Evolutionary conservation across 2,329 filamentous ascomycete genomes (phyloP).

Genomic region (Decorospora gaudefroyi): DNA sequence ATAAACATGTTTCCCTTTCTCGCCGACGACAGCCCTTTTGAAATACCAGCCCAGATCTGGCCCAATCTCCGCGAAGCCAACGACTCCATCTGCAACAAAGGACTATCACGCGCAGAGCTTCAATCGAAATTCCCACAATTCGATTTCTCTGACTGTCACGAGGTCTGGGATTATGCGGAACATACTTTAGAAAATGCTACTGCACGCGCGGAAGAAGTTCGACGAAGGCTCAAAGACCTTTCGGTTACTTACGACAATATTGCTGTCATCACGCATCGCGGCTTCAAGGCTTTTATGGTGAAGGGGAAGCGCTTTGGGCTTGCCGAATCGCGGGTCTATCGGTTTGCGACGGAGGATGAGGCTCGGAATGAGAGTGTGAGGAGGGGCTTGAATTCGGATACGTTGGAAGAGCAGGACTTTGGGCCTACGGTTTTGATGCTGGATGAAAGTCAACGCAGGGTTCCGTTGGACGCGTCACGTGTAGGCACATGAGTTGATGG

Average conservation of each 20-base stretch:
- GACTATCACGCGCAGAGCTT: constrained; percentile 17
- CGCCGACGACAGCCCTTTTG: not conserved
- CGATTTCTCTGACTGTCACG: constrained; percentile 20
- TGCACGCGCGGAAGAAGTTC: constrained; percentile 20
- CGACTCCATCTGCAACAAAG: constrained; percentile 25
- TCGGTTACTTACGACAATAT: constrained; percentile 16
- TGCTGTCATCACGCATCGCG: constrained; percentile 25
- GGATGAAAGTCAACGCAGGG: not conserved
- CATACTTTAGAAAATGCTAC: constrained; percentile 14
- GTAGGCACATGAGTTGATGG: no score
- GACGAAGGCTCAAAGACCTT: constrained; percentile 17
- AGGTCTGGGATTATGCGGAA: constrained; percentile 24
- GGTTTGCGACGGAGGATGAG: constrained; percentile 22
- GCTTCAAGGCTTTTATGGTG: constrained; percentile 24
- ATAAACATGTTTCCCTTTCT: constrained; percentile 25
- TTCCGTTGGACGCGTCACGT: no score
- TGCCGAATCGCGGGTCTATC: constrained; percentile 21
- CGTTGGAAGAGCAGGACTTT: constrained; percentile 22
- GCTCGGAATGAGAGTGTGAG: constrained; percentile 7
- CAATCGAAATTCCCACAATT: constrained; percentile 19
- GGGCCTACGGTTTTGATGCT: constrained; percentile 25
- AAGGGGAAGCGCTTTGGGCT: constrained; percentile 22
- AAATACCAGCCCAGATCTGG: constrained; percentile 24
- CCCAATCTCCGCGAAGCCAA: constrained; percentile 29
- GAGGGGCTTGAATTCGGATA: constrained; percentile 19